Conservation (phyloP, 2,329 filamentous ascomycete species). For the Pseudocercospora crystallina region DNA sequence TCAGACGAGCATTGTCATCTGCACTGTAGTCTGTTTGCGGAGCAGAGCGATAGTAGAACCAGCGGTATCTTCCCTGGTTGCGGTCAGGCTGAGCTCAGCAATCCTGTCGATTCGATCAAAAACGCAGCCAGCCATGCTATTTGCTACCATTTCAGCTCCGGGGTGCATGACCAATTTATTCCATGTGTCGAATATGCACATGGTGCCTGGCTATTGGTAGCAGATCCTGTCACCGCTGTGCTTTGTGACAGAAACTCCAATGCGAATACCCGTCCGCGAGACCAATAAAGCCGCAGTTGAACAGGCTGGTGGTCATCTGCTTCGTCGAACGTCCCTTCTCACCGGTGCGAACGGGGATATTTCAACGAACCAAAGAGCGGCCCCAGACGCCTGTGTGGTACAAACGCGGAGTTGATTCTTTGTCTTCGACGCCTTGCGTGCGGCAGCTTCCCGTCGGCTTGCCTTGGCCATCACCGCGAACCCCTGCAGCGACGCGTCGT, state of each 20-base stretch:
- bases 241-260: background rate
- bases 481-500: slow-evolving; percentile 9
- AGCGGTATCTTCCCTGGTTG: no score
- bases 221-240: background rate
- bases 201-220: slow-evolving; percentile 2
- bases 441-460: background rate
- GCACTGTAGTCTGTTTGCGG: background rate
- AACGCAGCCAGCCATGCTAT: no score
- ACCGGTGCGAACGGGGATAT: background rate
- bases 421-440: slow-evolving; percentile 10
- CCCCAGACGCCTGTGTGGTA: slow-evolving; percentile 2
- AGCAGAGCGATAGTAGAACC: no score
- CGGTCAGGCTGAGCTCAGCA: no score
- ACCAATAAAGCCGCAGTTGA: background rate
- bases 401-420: slow-evolving; percentile 9
- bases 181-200: background rate
- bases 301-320: background rate
- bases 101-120: no score
- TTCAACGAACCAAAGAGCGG: slow-evolving; percentile 5
- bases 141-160: background rate
- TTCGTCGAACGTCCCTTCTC: background rate
- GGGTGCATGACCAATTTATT: slow-evolving; percentile 3
- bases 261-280: background rate
- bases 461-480: slow-evolving; percentile 1
- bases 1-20: background rate